phyloP scores from a whole-genome alignment of 768 basidiomycete genomes.

The Phallus indusiatus region DNA sequence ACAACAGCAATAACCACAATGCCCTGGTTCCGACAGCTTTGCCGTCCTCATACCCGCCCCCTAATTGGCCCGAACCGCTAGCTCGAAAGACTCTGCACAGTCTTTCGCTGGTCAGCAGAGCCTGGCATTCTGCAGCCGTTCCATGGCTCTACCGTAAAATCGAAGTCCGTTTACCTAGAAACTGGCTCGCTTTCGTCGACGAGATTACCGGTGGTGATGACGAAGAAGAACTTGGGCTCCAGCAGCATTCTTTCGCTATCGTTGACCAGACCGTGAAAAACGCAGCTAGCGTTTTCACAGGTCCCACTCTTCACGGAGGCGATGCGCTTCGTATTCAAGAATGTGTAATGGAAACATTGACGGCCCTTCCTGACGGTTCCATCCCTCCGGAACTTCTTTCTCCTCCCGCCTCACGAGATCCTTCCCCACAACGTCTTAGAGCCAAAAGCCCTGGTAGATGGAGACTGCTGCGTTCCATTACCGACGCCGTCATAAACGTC shows the following conservation, averaged over 20 bases:
- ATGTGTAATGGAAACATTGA: conserved; percentile 46
- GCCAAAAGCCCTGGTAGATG: conserved; percentile 75
- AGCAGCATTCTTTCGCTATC: conserved; percentile 45
- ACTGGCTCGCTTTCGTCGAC: conserved; percentile 75
- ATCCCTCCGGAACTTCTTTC: conserved; percentile 71
- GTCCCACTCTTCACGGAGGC: conserved; percentile 26
- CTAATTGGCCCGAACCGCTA: conserved; percentile 59
- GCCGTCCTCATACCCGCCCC: conserved; percentile 66
- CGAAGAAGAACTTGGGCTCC: conserved; percentile 30
- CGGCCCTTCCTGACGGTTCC: conserved; percentile 50
- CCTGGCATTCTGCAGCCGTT: conserved; percentile 76
- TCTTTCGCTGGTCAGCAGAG: conserved; percentile 68
- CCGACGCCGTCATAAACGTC: conserved; percentile 65
- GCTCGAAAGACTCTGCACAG: conserved; percentile 56
- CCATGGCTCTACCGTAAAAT: conserved; percentile 82
- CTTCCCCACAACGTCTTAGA: conserved; percentile 67
- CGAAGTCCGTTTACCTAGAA: conserved; percentile 76
- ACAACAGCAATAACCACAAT: background rate
- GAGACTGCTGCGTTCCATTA: conserved; percentile 73
- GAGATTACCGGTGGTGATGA: conserved; percentile 68
- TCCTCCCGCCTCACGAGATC: conserved; percentile 73
- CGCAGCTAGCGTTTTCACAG: conserved; percentile 44
- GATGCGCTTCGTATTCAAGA: conserved; percentile 45
- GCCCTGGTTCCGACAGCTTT: conserved; percentile 45
- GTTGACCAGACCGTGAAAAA: conserved; percentile 61